Evolutionary conservation across 768 basidiomycete genomes (phyloP).

Genomic region (Hericium alpestre): DNA sequence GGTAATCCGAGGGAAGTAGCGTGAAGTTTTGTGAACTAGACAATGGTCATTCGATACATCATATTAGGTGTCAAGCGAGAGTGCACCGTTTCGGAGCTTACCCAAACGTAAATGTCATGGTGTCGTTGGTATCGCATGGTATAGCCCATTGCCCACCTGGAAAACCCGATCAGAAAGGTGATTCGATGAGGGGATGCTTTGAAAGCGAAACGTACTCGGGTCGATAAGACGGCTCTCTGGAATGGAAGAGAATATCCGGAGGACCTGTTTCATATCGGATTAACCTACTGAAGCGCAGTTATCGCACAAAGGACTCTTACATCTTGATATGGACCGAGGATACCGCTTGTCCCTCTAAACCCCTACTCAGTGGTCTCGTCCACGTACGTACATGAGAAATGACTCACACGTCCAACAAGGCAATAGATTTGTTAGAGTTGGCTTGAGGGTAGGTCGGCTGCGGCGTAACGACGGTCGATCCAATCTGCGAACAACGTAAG

Average conservation of each 20-base stretch:
- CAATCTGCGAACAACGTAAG: neutral
- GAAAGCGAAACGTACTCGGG: conserved; percentile 25
- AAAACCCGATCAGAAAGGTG: neutral
- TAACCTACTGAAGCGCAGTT: neutral
- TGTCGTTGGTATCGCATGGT: conserved; percentile 52
- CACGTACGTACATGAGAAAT: neutral
- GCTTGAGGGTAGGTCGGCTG: conserved; percentile 54
- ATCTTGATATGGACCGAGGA: conserved; percentile 73
- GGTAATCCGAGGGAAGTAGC: conserved; percentile 64
- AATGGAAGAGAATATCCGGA: conserved; percentile 50
- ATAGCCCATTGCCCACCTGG: conserved; percentile 64
- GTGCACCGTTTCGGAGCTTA: conserved; percentile 18
- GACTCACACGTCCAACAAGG: conserved; percentile 64
- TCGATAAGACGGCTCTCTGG: conserved; percentile 61
- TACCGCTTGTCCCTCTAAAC: conserved; percentile 53
- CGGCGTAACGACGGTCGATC: conserved; percentile 29
- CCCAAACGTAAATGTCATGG: conserved; percentile 65
- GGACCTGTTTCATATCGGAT: conserved; percentile 36
- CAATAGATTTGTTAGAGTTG: conserved; percentile 47
- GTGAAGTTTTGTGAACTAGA: conserved; percentile 41
- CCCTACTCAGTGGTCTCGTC: neutral
- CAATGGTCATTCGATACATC: neutral
- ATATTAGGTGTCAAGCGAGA: neutral
- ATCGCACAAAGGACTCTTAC: conserved; percentile 27
- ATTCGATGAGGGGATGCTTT: neutral